A percentile compares a stretch with the other conserved stretches of the same genome.
These are phyloP conservation scores for Hygrophorus russula DNA, from an alignment of 768 basidiomycete species.

Conservation along the genomic window DNA sequence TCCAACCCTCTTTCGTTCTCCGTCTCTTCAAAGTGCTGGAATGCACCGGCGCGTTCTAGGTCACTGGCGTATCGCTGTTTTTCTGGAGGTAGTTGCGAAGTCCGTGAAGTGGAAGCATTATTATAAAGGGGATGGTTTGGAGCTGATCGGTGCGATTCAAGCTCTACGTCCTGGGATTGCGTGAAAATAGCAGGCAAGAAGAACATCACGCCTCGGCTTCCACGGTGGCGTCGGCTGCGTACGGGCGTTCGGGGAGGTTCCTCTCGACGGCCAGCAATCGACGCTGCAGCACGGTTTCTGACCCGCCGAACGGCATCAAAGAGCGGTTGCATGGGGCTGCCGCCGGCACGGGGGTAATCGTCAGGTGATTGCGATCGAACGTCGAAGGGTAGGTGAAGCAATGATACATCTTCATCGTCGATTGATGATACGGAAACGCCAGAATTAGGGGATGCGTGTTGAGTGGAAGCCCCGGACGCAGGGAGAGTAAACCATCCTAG, in stretches of 20 bases:
- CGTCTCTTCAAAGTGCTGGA: conserved; percentile 2
- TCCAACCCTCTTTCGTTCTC: neutral
- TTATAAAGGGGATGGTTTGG: neutral
- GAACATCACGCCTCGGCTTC: conserved; percentile 56
- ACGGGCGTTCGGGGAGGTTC: conserved; percentile 35
- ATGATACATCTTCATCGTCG: conserved; percentile 37
- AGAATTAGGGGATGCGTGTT: conserved; percentile 29
- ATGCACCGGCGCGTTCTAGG: conserved; percentile 19
- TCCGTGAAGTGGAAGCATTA: conserved; percentile 7
- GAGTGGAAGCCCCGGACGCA: conserved; percentile 32
- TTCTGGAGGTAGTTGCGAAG: conserved; percentile 28
- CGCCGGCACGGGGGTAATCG: conserved; percentile 19
- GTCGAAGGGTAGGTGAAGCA: conserved; percentile 57
- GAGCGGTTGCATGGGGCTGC: conserved; percentile 32
- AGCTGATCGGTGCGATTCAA: conserved; percentile 11
- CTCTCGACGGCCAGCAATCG: conserved; percentile 30
- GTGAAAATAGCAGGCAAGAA: conserved; percentile 78
- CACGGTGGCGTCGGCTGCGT: conserved; percentile 32
- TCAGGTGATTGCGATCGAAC: conserved; percentile 47
- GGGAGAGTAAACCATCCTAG: conserved; percentile 47
- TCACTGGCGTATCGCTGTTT: conserved; percentile 30
- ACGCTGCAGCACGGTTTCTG: conserved; percentile 39
- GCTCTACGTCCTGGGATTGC: conserved; percentile 34
- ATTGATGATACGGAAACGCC: conserved; percentile 29
- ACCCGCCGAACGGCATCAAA: conserved; percentile 44